Base-by-base conservation (phyloP, 352 stramenopile species). In the Ophiocytium majus region DNA sequence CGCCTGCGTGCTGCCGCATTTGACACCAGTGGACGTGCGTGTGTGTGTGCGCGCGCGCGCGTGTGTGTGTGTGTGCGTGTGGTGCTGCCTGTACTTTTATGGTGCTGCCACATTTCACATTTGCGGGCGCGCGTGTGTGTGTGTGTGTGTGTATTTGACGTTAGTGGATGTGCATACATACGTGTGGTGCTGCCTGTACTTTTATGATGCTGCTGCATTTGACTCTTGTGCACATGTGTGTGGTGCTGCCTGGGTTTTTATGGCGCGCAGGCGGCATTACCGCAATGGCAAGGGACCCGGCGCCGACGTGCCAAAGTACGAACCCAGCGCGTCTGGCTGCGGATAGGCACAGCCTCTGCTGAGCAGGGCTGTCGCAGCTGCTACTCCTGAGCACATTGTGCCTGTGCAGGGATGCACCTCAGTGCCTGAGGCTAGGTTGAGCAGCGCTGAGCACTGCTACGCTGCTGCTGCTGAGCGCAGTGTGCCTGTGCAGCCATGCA, bases 211-310 rank as follows among this genome's bases (percentile, higher is more conserved):
- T 23, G 57, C 57, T 76, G 10, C 31, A 5, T 76, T 17, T 14
- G 31, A 37, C 5, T 5, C 10, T 34, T 76, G 64, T 14, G 31
- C 10, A 17, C 64, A 76, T 10, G 5, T 17, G 5, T 5, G 31
- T 76, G 17, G 31, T 17, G 5, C 5, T 17, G 5, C 10, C 31
- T 76, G 5, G 5, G 31, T 76, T 37, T 5, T 17, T 14, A 5
- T 76, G 17, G 10, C 31, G 17, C 19, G 28, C 19, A 76, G 34
- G 5, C 31, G 75, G 31, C 75, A 81, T 17, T 81, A 81, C 75
- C 31, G 75, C 31, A 81, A 81, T 37, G 75, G 75, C 75, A 81
- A 81, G 36, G 75, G 32, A 0, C 75, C 75, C 1, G 75, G 75
- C 9, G 32, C 75, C 35, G 75, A 36, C 10, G 19, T 81, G 50